These are phyloP conservation scores for Cicer bijugum DNA, from an alignment of 306 rosid genomes.

Conservation along the genomic window DNA sequence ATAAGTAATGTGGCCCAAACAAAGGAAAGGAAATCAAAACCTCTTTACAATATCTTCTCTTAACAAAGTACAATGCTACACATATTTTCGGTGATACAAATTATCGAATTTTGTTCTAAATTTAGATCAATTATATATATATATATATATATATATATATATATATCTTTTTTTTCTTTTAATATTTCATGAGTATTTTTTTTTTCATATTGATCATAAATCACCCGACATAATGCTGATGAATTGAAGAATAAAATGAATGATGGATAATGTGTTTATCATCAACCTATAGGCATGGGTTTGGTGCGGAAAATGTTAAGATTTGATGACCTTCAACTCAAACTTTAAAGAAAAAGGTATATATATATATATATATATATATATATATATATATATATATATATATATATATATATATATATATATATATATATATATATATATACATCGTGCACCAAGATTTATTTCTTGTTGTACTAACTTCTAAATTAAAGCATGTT, in stretches of 20 bases:
- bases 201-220: no score
- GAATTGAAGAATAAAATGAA: no score
- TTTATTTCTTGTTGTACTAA: conserved; percentile 43
- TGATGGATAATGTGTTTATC: no score
- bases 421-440: no score
- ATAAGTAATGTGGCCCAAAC: conserved; percentile 30
- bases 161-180: no score
- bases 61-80: neutral
- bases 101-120: no score
- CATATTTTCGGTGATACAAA: neutral
- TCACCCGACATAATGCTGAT: no score
- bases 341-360: conserved; percentile 38
- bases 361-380: neutral
- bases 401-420: neutral
- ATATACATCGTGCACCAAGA: conserved; percentile 30
- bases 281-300: conserved; percentile 45
- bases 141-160: no score
- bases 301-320: conserved; percentile 48
- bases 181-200: no score
- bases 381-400: neutral
- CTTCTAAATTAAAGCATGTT: conserved; percentile 24
- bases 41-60: neutral
- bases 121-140: no score
- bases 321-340: conserved; percentile 31
- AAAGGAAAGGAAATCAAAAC: conserved; percentile 22